A percentile compares a stretch with the other conserved stretches of the same genome.
These are phyloP conservation scores for Sporothrix inflata DNA, from an alignment of 2,329 filamentous ascomycete species.

Conservation along the genomic window DNA sequence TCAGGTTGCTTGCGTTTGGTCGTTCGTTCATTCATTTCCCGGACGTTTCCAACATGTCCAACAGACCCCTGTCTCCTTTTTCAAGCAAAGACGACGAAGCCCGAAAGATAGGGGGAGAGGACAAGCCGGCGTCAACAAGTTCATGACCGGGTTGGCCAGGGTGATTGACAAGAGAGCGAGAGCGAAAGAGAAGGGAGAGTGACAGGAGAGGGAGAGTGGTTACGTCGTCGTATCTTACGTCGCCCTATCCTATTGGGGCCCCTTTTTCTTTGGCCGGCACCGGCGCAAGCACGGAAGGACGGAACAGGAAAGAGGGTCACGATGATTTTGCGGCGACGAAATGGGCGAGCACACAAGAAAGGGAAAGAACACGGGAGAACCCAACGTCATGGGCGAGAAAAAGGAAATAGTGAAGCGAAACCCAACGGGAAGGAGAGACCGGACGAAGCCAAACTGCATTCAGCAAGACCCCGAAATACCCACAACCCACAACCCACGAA, in stretches of 20 bases:
- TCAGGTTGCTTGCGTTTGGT: too few relatives aligned
- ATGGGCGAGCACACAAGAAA: neutral
- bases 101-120: neutral
- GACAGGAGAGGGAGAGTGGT: neutral
- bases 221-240: conserved; percentile 20
- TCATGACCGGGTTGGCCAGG: conserved; percentile 5
- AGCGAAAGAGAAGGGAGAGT: neutral
- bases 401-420: neutral
- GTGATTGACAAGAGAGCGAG: neutral
- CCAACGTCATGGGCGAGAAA: conserved; percentile 5
- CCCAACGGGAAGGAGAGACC: conserved; percentile 11
- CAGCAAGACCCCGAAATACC: conserved; percentile 9
- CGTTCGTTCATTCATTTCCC: neutral
- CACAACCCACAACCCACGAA: neutral
- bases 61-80: conserved; percentile 6
- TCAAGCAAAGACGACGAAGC: neutral
- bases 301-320: conserved; percentile 16
- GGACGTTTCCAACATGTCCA: neutral
- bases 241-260: neutral
- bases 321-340: conserved; percentile 7
- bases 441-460: conserved; percentile 2
- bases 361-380: conserved; percentile 4
- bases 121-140: neutral
- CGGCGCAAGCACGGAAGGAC: conserved; percentile 20
- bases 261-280: neutral